A percentile compares a stretch with the other conserved stretches of the same genome.
These are phyloP conservation scores for Tolypocladium guangdongense DNA, from an alignment of 2,329 filamentous ascomycete genomes.

Conservation along the genomic window DNA sequence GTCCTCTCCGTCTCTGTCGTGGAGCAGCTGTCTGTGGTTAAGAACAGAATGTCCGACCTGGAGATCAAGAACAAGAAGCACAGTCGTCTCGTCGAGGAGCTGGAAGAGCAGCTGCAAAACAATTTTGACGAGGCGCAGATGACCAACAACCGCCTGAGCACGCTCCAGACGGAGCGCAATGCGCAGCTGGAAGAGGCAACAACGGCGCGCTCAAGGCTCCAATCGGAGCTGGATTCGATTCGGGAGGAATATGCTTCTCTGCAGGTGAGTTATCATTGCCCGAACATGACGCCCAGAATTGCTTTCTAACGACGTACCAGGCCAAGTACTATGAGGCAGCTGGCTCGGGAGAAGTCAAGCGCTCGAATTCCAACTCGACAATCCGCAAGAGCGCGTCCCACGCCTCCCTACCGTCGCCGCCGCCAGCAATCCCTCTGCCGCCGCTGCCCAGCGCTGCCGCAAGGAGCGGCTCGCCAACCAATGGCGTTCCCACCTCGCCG, in stretches of 20 bases:
- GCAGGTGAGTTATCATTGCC: conserved; percentile 48
- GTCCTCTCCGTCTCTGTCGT: conserved; percentile 33
- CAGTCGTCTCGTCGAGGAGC: conserved; percentile 81
- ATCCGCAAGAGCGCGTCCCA: conserved; percentile 79
- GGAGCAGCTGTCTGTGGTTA: conserved; percentile 50
- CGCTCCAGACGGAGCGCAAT: conserved; percentile 63
- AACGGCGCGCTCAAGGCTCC: conserved; percentile 47
- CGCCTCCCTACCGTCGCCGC: conserved; percentile 79
- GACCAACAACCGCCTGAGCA: conserved; percentile 75
- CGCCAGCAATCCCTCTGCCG: conserved; percentile 89
- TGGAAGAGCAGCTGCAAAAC: conserved; percentile 89
- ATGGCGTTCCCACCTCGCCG: conserved; percentile 35
- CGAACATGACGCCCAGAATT: no score
- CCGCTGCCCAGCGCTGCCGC: conserved; percentile 59
- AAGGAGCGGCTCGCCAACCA: conserved; percentile 33
- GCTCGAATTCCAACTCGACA: conserved; percentile 55
- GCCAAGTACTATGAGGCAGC: conserved; percentile 47
- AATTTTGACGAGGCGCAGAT: conserved; percentile 91
- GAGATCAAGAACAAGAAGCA: conserved; percentile 76
- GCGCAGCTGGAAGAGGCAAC: conserved; percentile 71
- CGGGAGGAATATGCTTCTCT: conserved; percentile 63
- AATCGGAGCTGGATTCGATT: conserved; percentile 57
- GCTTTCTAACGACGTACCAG: conserved; percentile 20
- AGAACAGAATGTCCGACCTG: conserved; percentile 53
- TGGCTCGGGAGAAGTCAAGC: conserved; percentile 34